Evolutionary conservation across 192 early-diverging fungal genomes (phyloP).

Genomic region (Radiomyces spectabilis): DNA sequence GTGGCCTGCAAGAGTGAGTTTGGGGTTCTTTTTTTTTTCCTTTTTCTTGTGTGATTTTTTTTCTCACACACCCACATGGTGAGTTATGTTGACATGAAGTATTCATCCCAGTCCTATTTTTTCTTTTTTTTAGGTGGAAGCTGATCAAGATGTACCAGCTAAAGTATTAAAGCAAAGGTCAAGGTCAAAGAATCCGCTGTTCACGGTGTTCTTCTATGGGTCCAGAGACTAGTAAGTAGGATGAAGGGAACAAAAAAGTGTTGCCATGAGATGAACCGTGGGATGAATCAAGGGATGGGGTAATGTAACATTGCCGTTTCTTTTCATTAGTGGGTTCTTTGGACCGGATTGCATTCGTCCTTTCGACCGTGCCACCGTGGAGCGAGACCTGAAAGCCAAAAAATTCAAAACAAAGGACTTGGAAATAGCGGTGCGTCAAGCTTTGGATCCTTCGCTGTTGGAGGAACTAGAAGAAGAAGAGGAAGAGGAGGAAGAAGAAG

Average conservation of each 20-base stretch:
- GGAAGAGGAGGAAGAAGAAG: slow-evolving; percentile 13
- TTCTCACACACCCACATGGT: too few relatives aligned
- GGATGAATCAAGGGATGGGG: not conserved
- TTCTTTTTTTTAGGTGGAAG: too few relatives aligned
- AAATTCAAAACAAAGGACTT: slow-evolving; percentile 35
- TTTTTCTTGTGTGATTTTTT: not conserved
- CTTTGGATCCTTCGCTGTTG: slow-evolving; percentile 22
- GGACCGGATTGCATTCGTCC: slow-evolving; percentile 30
- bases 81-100: too few relatives aligned
- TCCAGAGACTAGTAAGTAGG: slow-evolving; percentile 39
- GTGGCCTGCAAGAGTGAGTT: slow-evolving; percentile 56
- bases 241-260: too few relatives aligned
- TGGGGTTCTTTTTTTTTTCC: not conserved
- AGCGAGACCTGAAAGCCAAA: slow-evolving; percentile 30
- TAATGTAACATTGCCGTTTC: not conserved
- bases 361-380: slow-evolving; percentile 19
- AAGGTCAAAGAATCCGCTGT: slow-evolving; percentile 24
- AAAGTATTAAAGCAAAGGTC: slow-evolving; percentile 28
- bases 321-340: slow-evolving; percentile 27
- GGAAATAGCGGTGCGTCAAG: slow-evolving; percentile 23
- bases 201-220: slow-evolving; percentile 38
- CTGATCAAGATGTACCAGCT: slow-evolving; percentile 27
- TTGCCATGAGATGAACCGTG: not conserved
- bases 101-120: too few relatives aligned
- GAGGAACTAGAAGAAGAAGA: slow-evolving; percentile 11